A percentile compares a stretch with the other conserved stretches of the same genome.
Conservation (phyloP, 768 basidiomycete genomes). For the Xerocomellus amylosporus region DNA sequence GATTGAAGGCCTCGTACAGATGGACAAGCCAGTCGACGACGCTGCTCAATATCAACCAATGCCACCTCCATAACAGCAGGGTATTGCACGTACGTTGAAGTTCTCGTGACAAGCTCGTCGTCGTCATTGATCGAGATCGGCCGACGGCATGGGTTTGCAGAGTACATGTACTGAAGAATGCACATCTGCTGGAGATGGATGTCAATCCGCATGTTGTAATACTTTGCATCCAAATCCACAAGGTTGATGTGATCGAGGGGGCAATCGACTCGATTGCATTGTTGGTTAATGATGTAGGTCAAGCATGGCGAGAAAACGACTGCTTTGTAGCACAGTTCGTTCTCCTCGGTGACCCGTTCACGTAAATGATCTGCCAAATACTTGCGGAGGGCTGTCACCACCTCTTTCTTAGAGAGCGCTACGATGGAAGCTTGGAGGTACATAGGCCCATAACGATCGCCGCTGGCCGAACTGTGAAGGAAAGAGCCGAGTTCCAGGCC, state of each 20-base stretch:
- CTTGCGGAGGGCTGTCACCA: slow-evolving; percentile 23
- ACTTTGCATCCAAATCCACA: slow-evolving; percentile 21
- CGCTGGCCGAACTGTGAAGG: slow-evolving; percentile 1
- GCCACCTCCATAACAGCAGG: not conserved
- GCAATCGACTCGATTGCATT: slow-evolving; percentile 36
- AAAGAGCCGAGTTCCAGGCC: not conserved
- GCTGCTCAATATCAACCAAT: not conserved
- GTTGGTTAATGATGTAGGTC: slow-evolving; percentile 25
- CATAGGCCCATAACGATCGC: not conserved
- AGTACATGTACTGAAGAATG: slow-evolving; percentile 38
- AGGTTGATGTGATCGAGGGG: slow-evolving; percentile 34
- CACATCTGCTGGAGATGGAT: slow-evolving; percentile 50
- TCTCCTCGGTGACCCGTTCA: slow-evolving; percentile 30
- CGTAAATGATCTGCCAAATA: slow-evolving; percentile 28
- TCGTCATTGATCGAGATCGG: too few relatives aligned
- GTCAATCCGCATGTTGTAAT: slow-evolving; percentile 41
- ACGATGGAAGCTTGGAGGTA: slow-evolving; percentile 7
- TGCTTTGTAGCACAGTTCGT: slow-evolving; percentile 29
- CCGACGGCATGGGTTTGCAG: not conserved
- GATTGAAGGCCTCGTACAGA: slow-evolving; percentile 50
- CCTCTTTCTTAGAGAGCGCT: slow-evolving; percentile 14
- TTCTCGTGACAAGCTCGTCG: not conserved
- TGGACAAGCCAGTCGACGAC: slow-evolving; percentile 39
- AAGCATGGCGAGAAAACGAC: slow-evolving; percentile 42
- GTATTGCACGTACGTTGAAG: slow-evolving; percentile 6